A percentile compares a stretch with the other conserved stretches of the same genome.
Evolutionary conservation across 1,139 yeast genomes (phyloP).

Genomic region (Candida freyschussii): DNA sequence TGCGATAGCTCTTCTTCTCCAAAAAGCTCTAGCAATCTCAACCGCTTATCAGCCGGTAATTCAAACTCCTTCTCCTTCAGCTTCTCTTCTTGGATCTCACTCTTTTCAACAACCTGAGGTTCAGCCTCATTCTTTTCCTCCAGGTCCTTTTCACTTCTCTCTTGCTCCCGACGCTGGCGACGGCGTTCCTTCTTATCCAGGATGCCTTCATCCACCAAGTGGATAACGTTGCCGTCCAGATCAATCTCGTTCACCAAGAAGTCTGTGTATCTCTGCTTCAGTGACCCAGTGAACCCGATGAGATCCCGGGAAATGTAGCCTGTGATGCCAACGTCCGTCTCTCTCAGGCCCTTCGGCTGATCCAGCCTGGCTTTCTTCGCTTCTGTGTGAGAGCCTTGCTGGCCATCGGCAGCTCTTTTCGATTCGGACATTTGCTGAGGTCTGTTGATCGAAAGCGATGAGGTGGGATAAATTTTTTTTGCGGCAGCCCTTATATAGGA

Average conservation of each 20-base stretch:
- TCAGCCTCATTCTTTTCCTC: constrained; percentile 28
- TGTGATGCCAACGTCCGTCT: constrained; percentile 81
- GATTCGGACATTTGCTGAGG: constrained; percentile 9
- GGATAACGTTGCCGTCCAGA: constrained; percentile 63
- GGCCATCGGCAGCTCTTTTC: constrained; percentile 15
- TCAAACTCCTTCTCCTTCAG: constrained; percentile 36
- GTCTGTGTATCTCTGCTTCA: constrained; percentile 91
- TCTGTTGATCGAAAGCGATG: not conserved
- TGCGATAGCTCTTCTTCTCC: constrained; percentile 56
- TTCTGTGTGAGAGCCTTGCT: constrained; percentile 4
- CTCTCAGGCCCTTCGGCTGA: constrained; percentile 32
- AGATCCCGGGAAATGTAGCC: constrained; percentile 51
- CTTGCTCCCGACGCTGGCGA: constrained; percentile 35
- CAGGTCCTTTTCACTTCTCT: constrained; percentile 33
- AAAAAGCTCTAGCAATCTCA: constrained; percentile 45
- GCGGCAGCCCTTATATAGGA: constrained; percentile 8
- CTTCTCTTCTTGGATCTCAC: constrained; percentile 1
- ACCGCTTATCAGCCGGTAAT: constrained; percentile 42
- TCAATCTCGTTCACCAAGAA: constrained; percentile 89
- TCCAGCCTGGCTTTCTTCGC: constrained; percentile 10
- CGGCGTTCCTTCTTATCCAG: constrained; percentile 47
- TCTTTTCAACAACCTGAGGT: not conserved
- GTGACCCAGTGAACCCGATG: constrained; percentile 68
- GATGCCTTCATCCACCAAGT: constrained; percentile 69
- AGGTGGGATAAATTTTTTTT: constrained; percentile 2